A percentile compares a stretch with the other conserved stretches of the same genome.
These are phyloP conservation scores for Lizonia empirigonia DNA, from an alignment of 2,329 filamentous ascomycete genomes.

Conservation along the genomic window DNA sequence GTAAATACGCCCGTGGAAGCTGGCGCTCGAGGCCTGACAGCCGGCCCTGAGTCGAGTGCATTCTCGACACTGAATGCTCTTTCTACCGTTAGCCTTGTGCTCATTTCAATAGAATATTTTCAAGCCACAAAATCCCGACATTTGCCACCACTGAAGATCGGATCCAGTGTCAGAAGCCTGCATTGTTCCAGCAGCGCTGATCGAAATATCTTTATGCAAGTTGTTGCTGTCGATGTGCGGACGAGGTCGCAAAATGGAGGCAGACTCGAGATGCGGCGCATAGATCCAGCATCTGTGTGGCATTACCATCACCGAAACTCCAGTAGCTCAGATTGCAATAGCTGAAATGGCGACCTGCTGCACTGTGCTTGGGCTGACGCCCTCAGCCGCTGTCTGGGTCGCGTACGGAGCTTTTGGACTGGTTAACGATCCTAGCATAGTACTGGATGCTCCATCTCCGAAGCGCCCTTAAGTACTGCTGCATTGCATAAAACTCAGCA, in stretches of 20 bases:
- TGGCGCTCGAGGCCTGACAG: slow-evolving; percentile 1
- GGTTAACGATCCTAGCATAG: slow-evolving; percentile 25
- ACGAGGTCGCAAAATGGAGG: neutral
- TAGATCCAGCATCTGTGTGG: neutral
- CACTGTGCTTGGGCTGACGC: slow-evolving; percentile 24
- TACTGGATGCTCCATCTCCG: slow-evolving; percentile 8
- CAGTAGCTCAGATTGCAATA: neutral
- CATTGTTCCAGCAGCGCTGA: neutral
- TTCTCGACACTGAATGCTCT: slow-evolving; percentile 3
- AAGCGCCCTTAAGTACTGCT: slow-evolving; percentile 18
- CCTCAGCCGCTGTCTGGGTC: slow-evolving; percentile 22
- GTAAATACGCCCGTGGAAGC: neutral
- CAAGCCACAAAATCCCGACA: neutral
- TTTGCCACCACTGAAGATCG: slow-evolving; percentile 2
- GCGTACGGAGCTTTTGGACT: slow-evolving; percentile 28
- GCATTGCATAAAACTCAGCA: slow-evolving; percentile 19
- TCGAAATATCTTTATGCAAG: neutral
- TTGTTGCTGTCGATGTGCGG: neutral
- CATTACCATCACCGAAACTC: neutral
- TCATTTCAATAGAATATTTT: neutral
- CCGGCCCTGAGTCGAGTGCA: neutral
- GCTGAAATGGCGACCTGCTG: neutral
- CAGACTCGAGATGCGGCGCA: neutral
- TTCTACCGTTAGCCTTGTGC: neutral
- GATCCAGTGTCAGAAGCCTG: neutral